These are phyloP conservation scores for Gnomoniopsis sp. DNA, from an alignment of 2,329 filamentous ascomycete species.

Conservation along the genomic window DNA sequence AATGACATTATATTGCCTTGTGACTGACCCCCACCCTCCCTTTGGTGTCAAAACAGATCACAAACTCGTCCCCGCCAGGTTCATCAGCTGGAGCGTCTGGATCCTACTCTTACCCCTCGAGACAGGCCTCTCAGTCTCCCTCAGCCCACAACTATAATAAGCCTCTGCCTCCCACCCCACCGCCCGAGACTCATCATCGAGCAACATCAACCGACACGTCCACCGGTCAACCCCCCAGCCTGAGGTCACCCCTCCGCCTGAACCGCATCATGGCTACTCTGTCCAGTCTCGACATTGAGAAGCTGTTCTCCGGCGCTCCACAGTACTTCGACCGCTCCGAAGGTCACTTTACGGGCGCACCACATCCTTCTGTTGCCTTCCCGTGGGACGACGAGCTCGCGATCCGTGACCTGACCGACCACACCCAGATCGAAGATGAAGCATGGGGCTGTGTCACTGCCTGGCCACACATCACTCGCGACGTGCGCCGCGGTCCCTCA, in stretches of 20 bases:
- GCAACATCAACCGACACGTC: conserved; percentile 24
- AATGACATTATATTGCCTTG: conserved; percentile 10
- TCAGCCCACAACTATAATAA: conserved; percentile 46
- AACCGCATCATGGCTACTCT: conserved; percentile 59
- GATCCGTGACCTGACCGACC: conserved; percentile 63
- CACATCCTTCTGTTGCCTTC: conserved; percentile 62
- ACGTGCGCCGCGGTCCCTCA: conserved; percentile 42
- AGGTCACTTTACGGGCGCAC: conserved; percentile 56
- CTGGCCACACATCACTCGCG: conserved; percentile 58
- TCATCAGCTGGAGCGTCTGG: conserved; percentile 20
- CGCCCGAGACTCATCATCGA: conserved; percentile 35
- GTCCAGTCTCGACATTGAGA: conserved; percentile 58
- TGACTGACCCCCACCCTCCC: conserved; percentile 19
- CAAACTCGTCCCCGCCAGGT: conserved; percentile 29
- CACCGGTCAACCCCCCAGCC: background rate
- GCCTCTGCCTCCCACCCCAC: conserved; percentile 53
- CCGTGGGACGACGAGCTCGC: conserved; percentile 62
- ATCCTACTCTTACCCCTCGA: conserved; percentile 11
- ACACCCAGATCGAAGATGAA: conserved; percentile 59
- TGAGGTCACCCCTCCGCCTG: conserved; percentile 38
- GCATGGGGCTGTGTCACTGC: conserved; percentile 62
- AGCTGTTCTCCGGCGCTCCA: conserved; percentile 72
- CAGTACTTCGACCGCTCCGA: conserved; percentile 64
- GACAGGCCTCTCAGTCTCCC: conserved; percentile 32
- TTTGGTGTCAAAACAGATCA: conserved; percentile 19